Evolutionary conservation across 2,329 filamentous ascomycete genomes (phyloP).

Genomic region (Diaporthe ilicicola): DNA sequence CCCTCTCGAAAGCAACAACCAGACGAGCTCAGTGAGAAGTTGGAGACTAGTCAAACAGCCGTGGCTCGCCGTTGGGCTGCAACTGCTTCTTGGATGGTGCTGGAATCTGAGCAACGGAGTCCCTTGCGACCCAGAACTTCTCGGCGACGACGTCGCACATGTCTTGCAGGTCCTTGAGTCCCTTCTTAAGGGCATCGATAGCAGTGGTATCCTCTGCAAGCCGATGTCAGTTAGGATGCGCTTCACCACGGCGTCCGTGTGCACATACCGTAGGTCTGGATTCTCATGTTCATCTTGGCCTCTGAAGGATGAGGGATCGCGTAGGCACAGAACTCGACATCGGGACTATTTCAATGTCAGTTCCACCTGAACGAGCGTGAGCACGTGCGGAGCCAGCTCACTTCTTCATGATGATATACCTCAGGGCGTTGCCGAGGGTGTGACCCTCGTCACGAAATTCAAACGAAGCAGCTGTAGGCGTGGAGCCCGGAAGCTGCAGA

Average conservation of each 20-base stretch:
- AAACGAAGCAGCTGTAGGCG: conserved; percentile 90
- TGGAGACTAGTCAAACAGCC: conserved; percentile 25
- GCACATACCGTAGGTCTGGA: conserved; percentile 89
- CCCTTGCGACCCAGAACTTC: conserved; percentile 78
- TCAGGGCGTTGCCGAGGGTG: conserved; percentile 91
- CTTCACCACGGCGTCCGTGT: background rate
- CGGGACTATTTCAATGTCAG: conserved; percentile 68
- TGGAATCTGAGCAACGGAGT: conserved; percentile 58
- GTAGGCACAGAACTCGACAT: conserved; percentile 98
- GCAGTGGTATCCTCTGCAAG: conserved; percentile 77
- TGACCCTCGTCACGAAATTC: conserved; percentile 95
- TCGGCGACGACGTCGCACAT: conserved; percentile 94
- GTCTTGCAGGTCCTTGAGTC: conserved; percentile 85
- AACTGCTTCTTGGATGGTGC: conserved; percentile 34
- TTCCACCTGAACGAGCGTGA: background rate
- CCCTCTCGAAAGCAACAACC: background rate
- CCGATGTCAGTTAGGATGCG: background rate
- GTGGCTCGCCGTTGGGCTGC: conserved; percentile 32
- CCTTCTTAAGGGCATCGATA: conserved; percentile 88
- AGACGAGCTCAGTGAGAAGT: background rate
- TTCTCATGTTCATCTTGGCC: conserved; percentile 94
- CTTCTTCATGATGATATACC: conserved; percentile 99
- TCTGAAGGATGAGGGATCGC: conserved; percentile 97
- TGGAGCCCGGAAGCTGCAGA: conserved; percentile 80
- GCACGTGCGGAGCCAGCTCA: conserved; percentile 52